phyloP scores from a whole-genome alignment of 495 filamentous ascomycete species.

The Halenospora varia region DNA sequence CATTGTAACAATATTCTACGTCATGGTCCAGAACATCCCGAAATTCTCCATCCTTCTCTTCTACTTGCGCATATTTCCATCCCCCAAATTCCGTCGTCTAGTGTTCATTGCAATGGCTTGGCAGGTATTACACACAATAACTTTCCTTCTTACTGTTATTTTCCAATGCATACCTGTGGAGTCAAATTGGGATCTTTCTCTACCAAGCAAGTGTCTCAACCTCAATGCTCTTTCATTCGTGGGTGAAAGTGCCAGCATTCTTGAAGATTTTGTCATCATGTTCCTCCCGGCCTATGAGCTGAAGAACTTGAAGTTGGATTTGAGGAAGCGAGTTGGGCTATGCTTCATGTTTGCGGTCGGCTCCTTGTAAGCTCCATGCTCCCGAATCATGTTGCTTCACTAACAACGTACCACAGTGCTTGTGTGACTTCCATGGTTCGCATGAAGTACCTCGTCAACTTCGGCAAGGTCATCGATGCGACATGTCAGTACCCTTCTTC shows the following conservation, averaged over 20 bases:
- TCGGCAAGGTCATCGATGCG: conserved; percentile 27
- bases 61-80: conserved; percentile 47
- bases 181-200: conserved; percentile 24
- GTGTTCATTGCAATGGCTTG: conserved; percentile 29
- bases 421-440: conserved; percentile 38
- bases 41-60: conserved; percentile 41
- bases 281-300: conserved; percentile 33
- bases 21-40: conserved; percentile 32
- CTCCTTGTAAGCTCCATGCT: conserved; percentile 24
- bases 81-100: conserved; percentile 25
- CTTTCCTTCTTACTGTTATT: conserved; percentile 32
- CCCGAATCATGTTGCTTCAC: background rate
- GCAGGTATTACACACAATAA: conserved; percentile 33
- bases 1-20: conserved; percentile 34
- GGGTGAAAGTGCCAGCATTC: conserved; percentile 32
- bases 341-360: conserved; percentile 36
- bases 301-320: conserved; percentile 28
- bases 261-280: conserved; percentile 34
- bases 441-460: conserved; percentile 33
- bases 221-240: conserved; percentile 27
- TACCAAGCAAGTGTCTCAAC: conserved; percentile 28
- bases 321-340: conserved; percentile 34
- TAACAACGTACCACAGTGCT: conserved; percentile 21
- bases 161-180: conserved; percentile 42
- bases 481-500: conserved; percentile 16